phyloP scores from a whole-genome alignment of 2,329 filamentous ascomycete species.

The Diplodia intermedia region DNA sequence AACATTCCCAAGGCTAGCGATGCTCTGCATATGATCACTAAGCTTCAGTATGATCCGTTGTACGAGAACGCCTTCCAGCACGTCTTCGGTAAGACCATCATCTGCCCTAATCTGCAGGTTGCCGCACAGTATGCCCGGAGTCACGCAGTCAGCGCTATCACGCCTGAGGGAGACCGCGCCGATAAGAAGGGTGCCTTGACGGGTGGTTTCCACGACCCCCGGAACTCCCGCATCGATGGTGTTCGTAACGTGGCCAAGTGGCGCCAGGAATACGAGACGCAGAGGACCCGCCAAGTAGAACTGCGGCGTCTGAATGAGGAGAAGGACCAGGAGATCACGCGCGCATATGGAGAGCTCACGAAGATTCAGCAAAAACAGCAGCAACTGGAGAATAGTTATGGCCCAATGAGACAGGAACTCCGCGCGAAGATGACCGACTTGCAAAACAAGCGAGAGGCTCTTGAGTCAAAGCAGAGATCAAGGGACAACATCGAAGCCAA shows the following conservation, averaged over 20 bases:
- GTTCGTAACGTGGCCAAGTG: conserved; percentile 77
- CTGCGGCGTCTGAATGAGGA: conserved; percentile 74
- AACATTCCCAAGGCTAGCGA: conserved; percentile 87
- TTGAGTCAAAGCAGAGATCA: conserved; percentile 72
- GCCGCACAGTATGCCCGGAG: conserved; percentile 91
- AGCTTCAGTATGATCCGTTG: conserved; percentile 76
- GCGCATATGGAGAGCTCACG: conserved; percentile 80
- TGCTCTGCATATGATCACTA: conserved; percentile 84
- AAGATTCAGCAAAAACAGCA: conserved; percentile 80
- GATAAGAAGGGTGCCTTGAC: conserved; percentile 96
- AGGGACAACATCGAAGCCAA: conserved; percentile 72
- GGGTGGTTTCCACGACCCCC: conserved; percentile 88
- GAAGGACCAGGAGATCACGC: conserved; percentile 88
- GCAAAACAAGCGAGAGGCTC: conserved; percentile 73
- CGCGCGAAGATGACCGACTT: conserved; percentile 76
- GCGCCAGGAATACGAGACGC: conserved; percentile 74
- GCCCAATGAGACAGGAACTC: conserved; percentile 78
- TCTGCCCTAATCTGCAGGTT: conserved; percentile 87
- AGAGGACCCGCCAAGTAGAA: conserved; percentile 68
- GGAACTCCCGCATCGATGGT: conserved; percentile 84
- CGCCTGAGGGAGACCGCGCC: conserved; percentile 89
- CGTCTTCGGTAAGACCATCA: conserved; percentile 93
- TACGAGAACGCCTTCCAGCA: conserved; percentile 91
- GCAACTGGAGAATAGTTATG: conserved; percentile 82
- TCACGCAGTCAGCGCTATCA: conserved; percentile 91